Percentiles rank a stretch among this genome's conserved stretches.
Evolutionary conservation across 164 flowering plant species (phyloP).

Genomic region (Hamamelis virginiana): DNA sequence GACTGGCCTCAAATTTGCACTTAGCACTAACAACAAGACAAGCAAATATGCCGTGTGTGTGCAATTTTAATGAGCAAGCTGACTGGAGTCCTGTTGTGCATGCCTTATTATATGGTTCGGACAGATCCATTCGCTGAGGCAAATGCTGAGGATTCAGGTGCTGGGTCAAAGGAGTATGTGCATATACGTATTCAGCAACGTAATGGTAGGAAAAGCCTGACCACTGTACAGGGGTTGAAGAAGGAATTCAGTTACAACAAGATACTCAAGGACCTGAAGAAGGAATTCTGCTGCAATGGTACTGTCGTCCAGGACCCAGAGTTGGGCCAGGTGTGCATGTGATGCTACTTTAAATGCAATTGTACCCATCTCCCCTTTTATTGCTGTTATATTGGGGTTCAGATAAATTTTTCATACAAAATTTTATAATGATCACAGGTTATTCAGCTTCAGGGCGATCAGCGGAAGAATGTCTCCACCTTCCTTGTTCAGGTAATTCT

Average conservation of each 20-base stretch:
- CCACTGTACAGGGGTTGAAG: constrained; percentile 37
- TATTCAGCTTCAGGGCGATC: constrained; percentile 40
- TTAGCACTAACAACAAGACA: no score
- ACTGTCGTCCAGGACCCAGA: constrained; percentile 48
- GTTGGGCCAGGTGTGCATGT: constrained; percentile 33
- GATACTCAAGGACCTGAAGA: constrained; percentile 47
- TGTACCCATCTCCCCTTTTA: no score
- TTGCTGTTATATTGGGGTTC: no score
- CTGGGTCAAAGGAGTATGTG: constrained; percentile 46
- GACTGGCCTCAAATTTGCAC: no score
- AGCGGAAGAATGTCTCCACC: constrained; percentile 40
- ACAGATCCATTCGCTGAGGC: constrained; percentile 52
- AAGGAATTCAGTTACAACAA: constrained; percentile 44
- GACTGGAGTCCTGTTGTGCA: neutral
- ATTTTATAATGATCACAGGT: constrained; percentile 16
- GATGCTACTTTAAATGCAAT: no score
- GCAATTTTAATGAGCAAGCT: no score
- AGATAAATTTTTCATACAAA: no score
- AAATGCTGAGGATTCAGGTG: constrained; percentile 44
- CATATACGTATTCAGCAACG: constrained; percentile 43
- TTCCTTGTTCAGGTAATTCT: constrained; percentile 37
- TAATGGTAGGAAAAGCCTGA: constrained; percentile 49
- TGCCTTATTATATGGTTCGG: neutral
- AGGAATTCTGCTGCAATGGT: constrained; percentile 42
- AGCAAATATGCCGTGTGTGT: no score